Conservation (phyloP, 495 filamentous ascomycete genomes). For the Symbiotaphrina buchneri region DNA sequence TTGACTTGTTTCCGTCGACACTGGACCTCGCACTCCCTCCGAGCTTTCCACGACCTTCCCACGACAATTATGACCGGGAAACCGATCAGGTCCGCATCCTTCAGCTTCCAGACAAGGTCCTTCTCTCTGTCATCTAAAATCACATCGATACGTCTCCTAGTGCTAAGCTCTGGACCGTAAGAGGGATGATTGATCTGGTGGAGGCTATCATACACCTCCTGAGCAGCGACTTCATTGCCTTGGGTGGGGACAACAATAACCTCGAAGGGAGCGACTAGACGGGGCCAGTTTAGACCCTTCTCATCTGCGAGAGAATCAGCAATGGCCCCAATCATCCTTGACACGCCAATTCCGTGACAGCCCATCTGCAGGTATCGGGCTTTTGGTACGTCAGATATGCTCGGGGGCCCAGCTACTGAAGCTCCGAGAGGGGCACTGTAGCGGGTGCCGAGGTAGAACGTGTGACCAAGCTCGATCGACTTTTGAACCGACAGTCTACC, state of each 20-base stretch:
- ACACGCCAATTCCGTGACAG: slow-evolving; percentile 88
- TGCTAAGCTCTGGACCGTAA: slow-evolving; percentile 3
- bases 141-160: slow-evolving; percentile 22
- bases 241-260: slow-evolving; percentile 40
- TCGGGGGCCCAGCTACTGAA: slow-evolving; percentile 17
- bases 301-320: slow-evolving; percentile 50
- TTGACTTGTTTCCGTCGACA: slow-evolving; percentile 37
- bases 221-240: slow-evolving; percentile 23
- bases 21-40: slow-evolving; percentile 49
- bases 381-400: slow-evolving; percentile 8
- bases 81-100: slow-evolving; percentile 72
- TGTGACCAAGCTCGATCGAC: slow-evolving; percentile 82
- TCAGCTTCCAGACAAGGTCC: slow-evolving; percentile 59
- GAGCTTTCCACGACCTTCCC: slow-evolving; percentile 48
- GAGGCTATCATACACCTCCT: slow-evolving; percentile 35
- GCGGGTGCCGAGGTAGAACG: slow-evolving; percentile 78
- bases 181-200: slow-evolving; percentile 5
- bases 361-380: slow-evolving; percentile 54
- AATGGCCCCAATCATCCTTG: slow-evolving; percentile 70
- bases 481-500: slow-evolving; percentile 42
- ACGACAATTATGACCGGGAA: slow-evolving; percentile 66
- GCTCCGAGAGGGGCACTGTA: slow-evolving; percentile 60
- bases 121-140: slow-evolving; percentile 59
- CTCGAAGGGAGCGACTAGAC: slow-evolving; percentile 68
- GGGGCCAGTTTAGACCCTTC: slow-evolving; percentile 74